Conservation (phyloP, 2,329 filamentous ascomycete genomes). For the Bipolaris victoriae region DNA sequence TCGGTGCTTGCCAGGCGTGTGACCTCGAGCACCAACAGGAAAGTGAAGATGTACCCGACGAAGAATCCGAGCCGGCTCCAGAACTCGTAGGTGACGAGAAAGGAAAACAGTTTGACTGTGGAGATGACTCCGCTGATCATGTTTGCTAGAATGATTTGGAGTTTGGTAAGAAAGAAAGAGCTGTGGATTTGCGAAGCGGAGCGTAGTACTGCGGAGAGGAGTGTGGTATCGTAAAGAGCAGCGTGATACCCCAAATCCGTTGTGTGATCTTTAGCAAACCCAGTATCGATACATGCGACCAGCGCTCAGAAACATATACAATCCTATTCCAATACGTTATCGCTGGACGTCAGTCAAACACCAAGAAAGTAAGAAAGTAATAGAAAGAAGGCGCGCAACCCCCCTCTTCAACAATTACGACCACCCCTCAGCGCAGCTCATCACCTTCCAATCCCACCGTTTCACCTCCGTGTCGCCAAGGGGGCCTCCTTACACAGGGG, state of each 20-base stretch:
- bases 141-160: not conserved
- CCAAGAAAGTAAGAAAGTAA: too few species aligned
- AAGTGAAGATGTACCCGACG: conserved; percentile 30
- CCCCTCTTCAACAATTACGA: too few species aligned
- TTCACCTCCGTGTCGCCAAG: not conserved
- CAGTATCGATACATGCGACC: too few species aligned
- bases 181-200: too few species aligned
- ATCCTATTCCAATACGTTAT: too few species aligned
- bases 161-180: not conserved
- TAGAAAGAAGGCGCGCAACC: too few species aligned
- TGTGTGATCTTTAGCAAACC: too few species aligned
- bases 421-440: not conserved
- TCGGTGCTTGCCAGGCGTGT: conserved; percentile 29
- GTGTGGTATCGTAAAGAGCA: too few species aligned
- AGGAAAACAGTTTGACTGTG: conserved; percentile 12
- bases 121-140: conserved; percentile 1
- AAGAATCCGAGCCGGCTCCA: conserved; percentile 30
- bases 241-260: too few species aligned
- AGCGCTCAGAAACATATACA: too few species aligned
- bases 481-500: not conserved
- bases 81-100: conserved; percentile 22
- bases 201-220: too few species aligned
- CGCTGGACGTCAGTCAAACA: too few species aligned
- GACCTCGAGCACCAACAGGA: conserved; percentile 31
- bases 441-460: not conserved